phyloP scores from a whole-genome alignment of 768 basidiomycete genomes.

The Pleurotus pulmonarius region DNA sequence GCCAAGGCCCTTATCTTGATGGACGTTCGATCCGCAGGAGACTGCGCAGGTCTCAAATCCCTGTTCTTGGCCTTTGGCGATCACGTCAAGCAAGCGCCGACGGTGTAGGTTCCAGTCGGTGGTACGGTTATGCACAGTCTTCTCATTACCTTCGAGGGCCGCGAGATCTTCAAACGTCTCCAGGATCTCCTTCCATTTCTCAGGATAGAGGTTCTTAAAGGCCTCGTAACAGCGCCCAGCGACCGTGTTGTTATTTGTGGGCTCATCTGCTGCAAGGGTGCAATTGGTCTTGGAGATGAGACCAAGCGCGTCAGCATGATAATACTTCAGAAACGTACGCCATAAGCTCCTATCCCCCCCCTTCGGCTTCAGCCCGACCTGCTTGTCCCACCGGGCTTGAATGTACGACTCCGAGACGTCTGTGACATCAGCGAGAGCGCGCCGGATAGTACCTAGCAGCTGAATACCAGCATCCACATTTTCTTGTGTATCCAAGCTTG shows the following conservation, averaged over 20 bases:
- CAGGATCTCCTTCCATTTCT: neutral
- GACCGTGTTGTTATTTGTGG: neutral
- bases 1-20: neutral
- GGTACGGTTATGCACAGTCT: neutral
- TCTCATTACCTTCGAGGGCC: neutral
- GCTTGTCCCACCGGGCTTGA: neutral
- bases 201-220: neutral
- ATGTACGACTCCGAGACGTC: neutral
- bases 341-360: neutral
- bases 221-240: neutral
- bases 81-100: neutral
- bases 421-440: neutral
- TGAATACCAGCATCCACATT: neutral
- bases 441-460: neutral
- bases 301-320: neutral
- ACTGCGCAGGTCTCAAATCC: neutral
- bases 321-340: neutral
- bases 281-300: neutral
- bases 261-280: neutral
- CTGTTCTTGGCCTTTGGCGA: neutral
- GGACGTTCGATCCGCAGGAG: neutral
- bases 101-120: neutral
- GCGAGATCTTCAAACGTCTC: neutral
- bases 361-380: neutral
- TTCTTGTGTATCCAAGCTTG: neutral